Conservation (phyloP, 2,329 filamentous ascomycete genomes). For the Aspergillus sp. region DNA sequence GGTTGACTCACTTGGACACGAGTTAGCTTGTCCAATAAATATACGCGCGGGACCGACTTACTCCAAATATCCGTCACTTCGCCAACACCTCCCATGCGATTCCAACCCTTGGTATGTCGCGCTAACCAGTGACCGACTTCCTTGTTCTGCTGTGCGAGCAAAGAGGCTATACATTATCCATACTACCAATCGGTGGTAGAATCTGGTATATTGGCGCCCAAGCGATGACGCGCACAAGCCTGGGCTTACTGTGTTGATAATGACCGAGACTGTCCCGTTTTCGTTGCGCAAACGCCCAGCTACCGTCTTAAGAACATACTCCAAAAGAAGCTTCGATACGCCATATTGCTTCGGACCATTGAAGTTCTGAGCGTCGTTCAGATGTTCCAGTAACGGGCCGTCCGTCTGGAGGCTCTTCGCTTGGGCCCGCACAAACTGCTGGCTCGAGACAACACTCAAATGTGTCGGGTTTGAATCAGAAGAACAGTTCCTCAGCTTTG, state of each 20-base stretch:
- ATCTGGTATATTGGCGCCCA: slow-evolving; percentile 39
- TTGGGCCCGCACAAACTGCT: slow-evolving; percentile 37
- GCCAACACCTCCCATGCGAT: slow-evolving; percentile 46
- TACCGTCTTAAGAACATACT: slow-evolving; percentile 43
- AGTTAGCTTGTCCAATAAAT: slow-evolving; percentile 14
- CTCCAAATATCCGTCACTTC: slow-evolving; percentile 40
- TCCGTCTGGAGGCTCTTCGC: slow-evolving; percentile 32
- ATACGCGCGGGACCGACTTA: slow-evolving; percentile 20
- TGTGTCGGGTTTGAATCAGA: slow-evolving; percentile 34
- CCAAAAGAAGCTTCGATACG: slow-evolving; percentile 44
- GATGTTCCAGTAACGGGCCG: slow-evolving; percentile 31
- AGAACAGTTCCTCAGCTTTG: slow-evolving; percentile 43
- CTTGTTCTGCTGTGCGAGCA: slow-evolving; percentile 45
- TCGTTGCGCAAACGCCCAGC: slow-evolving; percentile 30
- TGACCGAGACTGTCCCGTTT: slow-evolving; percentile 38
- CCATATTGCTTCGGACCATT: slow-evolving; percentile 38
- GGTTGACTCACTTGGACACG: slow-evolving; percentile 28
- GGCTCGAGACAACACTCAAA: slow-evolving; percentile 48
- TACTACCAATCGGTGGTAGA: slow-evolving; percentile 34
- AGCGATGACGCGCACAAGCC: slow-evolving; percentile 46
- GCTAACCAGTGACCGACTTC: slow-evolving; percentile 44
- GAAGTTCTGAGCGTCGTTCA: slow-evolving; percentile 33
- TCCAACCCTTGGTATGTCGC: slow-evolving; percentile 44
- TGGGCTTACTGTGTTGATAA: slow-evolving; percentile 48
- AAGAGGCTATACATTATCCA: slow-evolving; percentile 40